These are phyloP conservation scores for Neocucurbitaria cava DNA, from an alignment of 2,329 filamentous ascomycete species.

Conservation along the genomic window DNA sequence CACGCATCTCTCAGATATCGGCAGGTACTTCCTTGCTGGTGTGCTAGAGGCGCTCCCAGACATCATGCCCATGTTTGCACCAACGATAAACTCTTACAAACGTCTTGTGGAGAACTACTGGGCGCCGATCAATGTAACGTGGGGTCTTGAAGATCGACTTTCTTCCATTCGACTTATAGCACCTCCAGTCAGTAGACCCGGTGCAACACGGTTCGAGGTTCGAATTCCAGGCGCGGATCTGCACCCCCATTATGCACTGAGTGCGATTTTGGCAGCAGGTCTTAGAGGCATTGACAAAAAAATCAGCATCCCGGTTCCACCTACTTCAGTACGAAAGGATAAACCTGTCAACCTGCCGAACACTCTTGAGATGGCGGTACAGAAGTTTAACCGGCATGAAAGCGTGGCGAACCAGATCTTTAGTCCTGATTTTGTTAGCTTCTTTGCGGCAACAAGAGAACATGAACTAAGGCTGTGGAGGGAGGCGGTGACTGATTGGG, in stretches of 20 bases:
- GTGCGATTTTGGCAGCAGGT: conserved; percentile 81
- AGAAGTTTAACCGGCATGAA: not conserved
- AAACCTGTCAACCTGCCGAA: not conserved
- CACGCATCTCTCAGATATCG: conserved; percentile 80
- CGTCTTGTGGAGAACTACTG: conserved; percentile 96
- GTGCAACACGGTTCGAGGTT: conserved; percentile 85
- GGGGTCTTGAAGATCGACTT: conserved; percentile 90
- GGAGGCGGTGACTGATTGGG: conserved; percentile 93
- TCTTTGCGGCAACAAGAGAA: conserved; percentile 85
- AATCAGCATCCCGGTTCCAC: conserved; percentile 66
- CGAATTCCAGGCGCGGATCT: conserved; percentile 87
- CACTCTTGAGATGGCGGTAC: not conserved
- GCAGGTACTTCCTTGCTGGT: conserved; percentile 87
- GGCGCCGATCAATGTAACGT: conserved; percentile 93
- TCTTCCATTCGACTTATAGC: conserved; percentile 86
- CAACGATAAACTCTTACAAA: conserved; percentile 95
- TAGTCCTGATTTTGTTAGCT: conserved; percentile 89
- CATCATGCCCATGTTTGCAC: conserved; percentile 89
- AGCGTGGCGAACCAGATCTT: conserved; percentile 80
- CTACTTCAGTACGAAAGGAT: conserved; percentile 72
- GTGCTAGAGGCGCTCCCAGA: conserved; percentile 84
- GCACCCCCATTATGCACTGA: conserved; percentile 82
- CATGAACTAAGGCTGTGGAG: conserved; percentile 89
- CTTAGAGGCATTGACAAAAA: conserved; percentile 77
- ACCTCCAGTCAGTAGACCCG: conserved; percentile 81